These are phyloP conservation scores for Torulaspora franciscae DNA, from an alignment of 805 yeast species.

Conservation along the genomic window DNA sequence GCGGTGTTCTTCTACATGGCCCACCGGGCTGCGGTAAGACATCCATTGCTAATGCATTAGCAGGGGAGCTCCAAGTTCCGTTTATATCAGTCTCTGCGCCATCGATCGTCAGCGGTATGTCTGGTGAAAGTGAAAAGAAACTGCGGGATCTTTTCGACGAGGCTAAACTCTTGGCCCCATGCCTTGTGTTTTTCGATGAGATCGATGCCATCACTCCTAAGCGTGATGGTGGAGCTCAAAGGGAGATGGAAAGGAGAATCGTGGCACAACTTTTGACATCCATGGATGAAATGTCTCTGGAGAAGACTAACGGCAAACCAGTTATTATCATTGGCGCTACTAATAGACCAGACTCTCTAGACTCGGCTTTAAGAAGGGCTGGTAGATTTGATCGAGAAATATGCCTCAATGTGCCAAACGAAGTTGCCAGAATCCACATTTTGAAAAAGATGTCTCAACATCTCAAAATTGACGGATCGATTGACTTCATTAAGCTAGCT, in stretches of 20 bases:
- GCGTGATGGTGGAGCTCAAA: constrained; percentile 87
- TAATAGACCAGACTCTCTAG: constrained; percentile 91
- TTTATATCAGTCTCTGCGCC: constrained; percentile 91
- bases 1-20: constrained; percentile 91
- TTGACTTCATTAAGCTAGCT: constrained; percentile 71
- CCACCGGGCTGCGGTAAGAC: constrained; percentile 99
- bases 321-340: constrained; percentile 95
- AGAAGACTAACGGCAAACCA: constrained; percentile 86
- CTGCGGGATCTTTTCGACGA: constrained; percentile 90
- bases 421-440: constrained; percentile 70
- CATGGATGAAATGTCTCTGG: constrained; percentile 86
- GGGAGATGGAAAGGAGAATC: constrained; percentile 96
- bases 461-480: constrained; percentile 61
- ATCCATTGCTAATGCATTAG: constrained; percentile 90
- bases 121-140: constrained; percentile 97
- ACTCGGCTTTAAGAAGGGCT: constrained; percentile 91
- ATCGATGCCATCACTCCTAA: constrained; percentile 98
- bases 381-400: constrained; percentile 96
- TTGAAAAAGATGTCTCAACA: constrained; percentile 64
- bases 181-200: constrained; percentile 89
- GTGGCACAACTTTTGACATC: constrained; percentile 93
- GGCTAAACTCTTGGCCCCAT: constrained; percentile 85
- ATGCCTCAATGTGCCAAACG: constrained; percentile 91
- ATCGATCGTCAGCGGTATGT: constrained; percentile 95
- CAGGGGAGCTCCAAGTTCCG: constrained; percentile 91